These are phyloP conservation scores for Babesia divergens DNA, from an alignment of 169 alveolate species.

Conservation along the genomic window DNA sequence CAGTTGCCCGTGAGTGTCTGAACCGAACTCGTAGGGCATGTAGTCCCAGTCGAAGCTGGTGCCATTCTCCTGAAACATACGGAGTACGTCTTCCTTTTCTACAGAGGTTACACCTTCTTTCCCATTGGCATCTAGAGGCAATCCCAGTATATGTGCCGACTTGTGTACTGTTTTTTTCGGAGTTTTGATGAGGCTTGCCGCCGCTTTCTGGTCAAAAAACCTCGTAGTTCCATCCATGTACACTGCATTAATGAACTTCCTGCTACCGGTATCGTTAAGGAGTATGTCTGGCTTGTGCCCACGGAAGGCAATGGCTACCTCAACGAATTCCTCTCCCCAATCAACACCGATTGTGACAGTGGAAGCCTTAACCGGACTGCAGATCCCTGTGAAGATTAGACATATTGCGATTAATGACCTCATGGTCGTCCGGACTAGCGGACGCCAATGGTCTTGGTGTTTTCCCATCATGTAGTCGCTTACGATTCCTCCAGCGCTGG, in stretches of 20 bases:
- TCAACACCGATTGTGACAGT: constrained; percentile 70
- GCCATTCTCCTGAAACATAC: background rate
- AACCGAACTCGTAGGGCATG: constrained; percentile 59
- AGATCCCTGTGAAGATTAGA: background rate
- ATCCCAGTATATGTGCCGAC: constrained; percentile 56
- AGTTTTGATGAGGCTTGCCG: constrained; percentile 13
- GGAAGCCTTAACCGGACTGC: background rate
- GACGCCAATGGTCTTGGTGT: too few species aligned
- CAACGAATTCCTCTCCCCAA: constrained; percentile 76
- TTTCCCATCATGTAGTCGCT: too few species aligned
- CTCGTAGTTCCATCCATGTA: constrained; percentile 66
- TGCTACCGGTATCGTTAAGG: constrained; percentile 70
- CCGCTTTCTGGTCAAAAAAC: constrained; percentile 69
- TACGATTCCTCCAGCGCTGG: too few species aligned
- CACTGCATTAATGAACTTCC: constrained; percentile 72
- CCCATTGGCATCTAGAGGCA: background rate
- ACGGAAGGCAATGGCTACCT: constrained; percentile 73
- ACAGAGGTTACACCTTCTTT: background rate
- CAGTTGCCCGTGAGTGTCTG: constrained; percentile 42
- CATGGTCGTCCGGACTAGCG: background rate
- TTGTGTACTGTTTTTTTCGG: constrained; percentile 47
- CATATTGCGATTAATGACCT: background rate
- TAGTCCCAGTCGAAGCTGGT: constrained; percentile 49
- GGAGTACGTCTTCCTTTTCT: constrained; percentile 13
- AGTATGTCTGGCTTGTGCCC: constrained; percentile 74